These are phyloP conservation scores for Halophytophthora polymorphica DNA, from an alignment of 352 stramenopile species.

Conservation along the genomic window DNA sequence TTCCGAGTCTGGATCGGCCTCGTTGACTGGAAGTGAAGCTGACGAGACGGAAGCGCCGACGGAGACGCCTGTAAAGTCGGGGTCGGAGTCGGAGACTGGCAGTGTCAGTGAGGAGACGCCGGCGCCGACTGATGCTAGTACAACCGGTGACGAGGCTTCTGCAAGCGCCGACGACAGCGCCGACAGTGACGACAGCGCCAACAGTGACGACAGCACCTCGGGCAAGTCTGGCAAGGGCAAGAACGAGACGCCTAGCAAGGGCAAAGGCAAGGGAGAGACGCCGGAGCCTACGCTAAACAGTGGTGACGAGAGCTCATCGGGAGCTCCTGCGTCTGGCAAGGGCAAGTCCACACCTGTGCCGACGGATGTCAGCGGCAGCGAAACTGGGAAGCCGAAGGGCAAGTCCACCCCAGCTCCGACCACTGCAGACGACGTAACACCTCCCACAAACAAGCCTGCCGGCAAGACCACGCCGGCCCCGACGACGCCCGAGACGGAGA, in stretches of 20 bases:
- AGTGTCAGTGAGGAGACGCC: too few species aligned
- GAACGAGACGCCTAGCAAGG: too few species aligned
- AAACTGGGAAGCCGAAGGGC: neutral
- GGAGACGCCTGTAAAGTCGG: neutral
- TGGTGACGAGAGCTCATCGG: too few species aligned
- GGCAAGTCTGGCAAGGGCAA: neutral
- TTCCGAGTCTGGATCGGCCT: too few species aligned
- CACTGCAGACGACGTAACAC: neutral
- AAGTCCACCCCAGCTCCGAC: neutral
- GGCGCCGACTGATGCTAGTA: too few species aligned
- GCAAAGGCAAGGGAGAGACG: neutral
- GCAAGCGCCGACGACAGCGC: too few species aligned
- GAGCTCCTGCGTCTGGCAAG: too few species aligned
- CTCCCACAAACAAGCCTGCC: neutral
- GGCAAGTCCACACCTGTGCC: neutral
- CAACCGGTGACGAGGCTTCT: too few species aligned
- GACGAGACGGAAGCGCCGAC: neutral
- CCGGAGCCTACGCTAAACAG: too few species aligned
- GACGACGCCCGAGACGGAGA: neutral
- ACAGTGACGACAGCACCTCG: conserved; percentile 6
- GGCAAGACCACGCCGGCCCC: neutral
- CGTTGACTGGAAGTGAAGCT: too few species aligned
- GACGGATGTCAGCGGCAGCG: neutral
- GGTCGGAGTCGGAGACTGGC: too few species aligned
- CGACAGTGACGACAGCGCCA: too few species aligned